Base-by-base conservation (phyloP, 306 rosid genomes). In the Prunus padus region DNA sequence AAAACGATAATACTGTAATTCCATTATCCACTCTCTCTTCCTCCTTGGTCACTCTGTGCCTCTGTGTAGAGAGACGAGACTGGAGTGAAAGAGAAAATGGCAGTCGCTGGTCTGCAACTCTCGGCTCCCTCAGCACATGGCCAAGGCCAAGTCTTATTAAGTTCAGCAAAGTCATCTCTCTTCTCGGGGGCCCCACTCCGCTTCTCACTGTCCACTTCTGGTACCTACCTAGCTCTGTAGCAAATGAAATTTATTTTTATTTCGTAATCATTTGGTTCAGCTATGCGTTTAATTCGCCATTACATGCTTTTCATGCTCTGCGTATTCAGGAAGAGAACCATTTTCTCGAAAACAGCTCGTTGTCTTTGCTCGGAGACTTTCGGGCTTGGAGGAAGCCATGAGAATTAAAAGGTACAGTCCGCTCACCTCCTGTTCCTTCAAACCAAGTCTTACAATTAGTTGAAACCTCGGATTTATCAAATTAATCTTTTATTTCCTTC, bases 301-400 rank as follows among this genome's bases (percentile, higher is more conserved):
- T 19, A 4, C 33, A 14, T 49, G 64, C 11, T 28, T 10, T 42
- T 4, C 37, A 60, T 81, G 73, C 62, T 25, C 26, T 20, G 67
- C 31, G 37, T 20, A 45, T 77, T 44, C 79, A 85, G 93, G 87
- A 51, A 85, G 51, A 33, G 87, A 71, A 56, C 55, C 81, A 8
- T 64, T 50, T 81, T 54, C 80, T 33, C 76, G 79, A 42, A 86
- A 80, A 12, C 79, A 76, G 55, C 82, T 85, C 79, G 77, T 86
- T 74, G 87, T 95, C 26, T 80, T 76, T 14, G 56, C 93, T 28
- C 83, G 82, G 71, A 95, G 64, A 77, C 18, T 89, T 16, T 81
- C 93, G 7, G 96, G 97, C 26, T 80, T 92, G 85, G 89, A 88
- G 76, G 97, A 95, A 80, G 97, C 96, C 82, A 81, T 86, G 82